Conservation (phyloP, 345 rosid genomes). For the Hibiscus mutabilis region DNA sequence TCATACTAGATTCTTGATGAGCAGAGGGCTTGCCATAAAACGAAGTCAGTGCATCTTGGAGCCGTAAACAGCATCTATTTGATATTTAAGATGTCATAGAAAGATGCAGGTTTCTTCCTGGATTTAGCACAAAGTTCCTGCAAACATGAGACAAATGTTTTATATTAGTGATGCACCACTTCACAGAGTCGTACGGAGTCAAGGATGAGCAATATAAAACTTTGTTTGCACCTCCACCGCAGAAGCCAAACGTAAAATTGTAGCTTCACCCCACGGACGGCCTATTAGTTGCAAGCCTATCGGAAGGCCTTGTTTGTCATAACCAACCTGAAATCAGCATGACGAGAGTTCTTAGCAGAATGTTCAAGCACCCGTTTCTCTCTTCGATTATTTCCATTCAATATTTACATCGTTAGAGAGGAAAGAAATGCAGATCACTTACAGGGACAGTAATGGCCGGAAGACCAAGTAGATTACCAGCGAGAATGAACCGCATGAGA, state of each 20-base stretch:
- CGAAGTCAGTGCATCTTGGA: not conserved
- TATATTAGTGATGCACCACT: not conserved
- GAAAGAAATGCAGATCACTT: constrained; percentile 17
- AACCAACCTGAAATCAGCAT: constrained; percentile 50
- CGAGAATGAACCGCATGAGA: constrained; percentile 59
- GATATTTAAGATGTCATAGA: constrained; percentile 47
- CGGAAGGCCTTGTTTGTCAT: constrained; percentile 84
- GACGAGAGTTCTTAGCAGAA: not conserved
- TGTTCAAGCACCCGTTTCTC: too few relatives aligned
- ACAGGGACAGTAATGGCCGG: constrained; percentile 87
- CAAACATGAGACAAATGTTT: constrained; percentile 10
- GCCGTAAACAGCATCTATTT: constrained; percentile 7
- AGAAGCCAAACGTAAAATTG: constrained; percentile 56
- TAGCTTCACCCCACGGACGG: constrained; percentile 83
- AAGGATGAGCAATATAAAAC: not conserved
- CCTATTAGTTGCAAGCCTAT: constrained; percentile 78
- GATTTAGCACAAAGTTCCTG: constrained; percentile 52
- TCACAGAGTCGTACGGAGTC: not conserved
- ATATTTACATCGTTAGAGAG: not conserved
- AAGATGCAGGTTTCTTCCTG: constrained; percentile 60
- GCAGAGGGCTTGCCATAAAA: not conserved
- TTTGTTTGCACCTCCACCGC: constrained; percentile 53
- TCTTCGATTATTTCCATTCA: not conserved
- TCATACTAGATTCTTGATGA: not conserved
- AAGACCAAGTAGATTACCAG: constrained; percentile 74